These are phyloP conservation scores for Nigrospora sphaerica DNA, from an alignment of 2,329 filamentous ascomycete genomes.

Conservation along the genomic window DNA sequence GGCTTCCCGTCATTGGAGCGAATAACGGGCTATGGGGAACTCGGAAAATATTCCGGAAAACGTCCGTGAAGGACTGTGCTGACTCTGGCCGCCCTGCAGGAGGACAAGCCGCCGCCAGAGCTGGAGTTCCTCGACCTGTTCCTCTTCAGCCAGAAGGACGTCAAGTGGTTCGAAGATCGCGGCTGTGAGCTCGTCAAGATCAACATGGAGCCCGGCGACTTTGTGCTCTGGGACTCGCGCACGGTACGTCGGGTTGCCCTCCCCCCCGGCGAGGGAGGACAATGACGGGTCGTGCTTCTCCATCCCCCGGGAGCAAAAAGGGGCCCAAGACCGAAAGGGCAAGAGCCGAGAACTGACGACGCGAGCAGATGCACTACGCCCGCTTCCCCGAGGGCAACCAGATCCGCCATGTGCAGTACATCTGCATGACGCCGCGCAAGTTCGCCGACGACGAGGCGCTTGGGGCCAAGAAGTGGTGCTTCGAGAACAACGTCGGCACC, in stretches of 20 bases:
- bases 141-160: slow-evolving; percentile 31
- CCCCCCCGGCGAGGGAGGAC: no score
- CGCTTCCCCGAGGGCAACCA: slow-evolving; percentile 24
- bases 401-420: slow-evolving; percentile 27
- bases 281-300: background rate
- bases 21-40: no score
- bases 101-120: slow-evolving; percentile 22
- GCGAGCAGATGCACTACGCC: slow-evolving; percentile 34
- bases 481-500: slow-evolving; percentile 23
- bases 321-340: no score
- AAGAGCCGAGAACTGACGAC: background rate
- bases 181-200: slow-evolving; percentile 32
- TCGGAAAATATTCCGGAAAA: no score
- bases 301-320: no score
- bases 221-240: slow-evolving; percentile 38
- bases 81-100: background rate
- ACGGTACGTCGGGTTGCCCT: slow-evolving; percentile 6
- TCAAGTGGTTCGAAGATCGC: slow-evolving; percentile 32
- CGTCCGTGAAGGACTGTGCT: no score
- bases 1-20: no score
- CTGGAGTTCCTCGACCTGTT: slow-evolving; percentile 30
- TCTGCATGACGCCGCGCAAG: slow-evolving; percentile 25
- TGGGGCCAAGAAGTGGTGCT: slow-evolving; percentile 24
- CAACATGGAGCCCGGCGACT: slow-evolving; percentile 30
- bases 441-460: slow-evolving; percentile 25